phyloP scores from a whole-genome alignment of 257 asterid species.

The Solanum bulbocastanum region DNA sequence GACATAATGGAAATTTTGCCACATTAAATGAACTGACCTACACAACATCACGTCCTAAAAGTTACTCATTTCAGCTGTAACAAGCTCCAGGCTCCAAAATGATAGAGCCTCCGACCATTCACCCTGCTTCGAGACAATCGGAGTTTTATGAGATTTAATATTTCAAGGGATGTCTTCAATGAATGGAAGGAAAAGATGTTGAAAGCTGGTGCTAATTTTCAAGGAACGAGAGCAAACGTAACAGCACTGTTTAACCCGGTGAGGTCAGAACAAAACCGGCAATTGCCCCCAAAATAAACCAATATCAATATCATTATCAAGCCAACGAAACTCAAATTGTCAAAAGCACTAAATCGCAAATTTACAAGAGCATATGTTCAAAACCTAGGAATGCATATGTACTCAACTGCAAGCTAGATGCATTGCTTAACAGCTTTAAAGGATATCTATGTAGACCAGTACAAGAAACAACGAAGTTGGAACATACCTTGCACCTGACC shows the following conservation, averaged over 20 bases:
- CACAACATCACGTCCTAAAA: conserved; percentile 70
- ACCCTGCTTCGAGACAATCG: conserved; percentile 97
- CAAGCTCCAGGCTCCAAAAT: conserved; percentile 84
- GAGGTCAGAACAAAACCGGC: not conserved
- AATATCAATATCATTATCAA: conserved; percentile 18
- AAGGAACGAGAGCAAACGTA: conserved; percentile 18
- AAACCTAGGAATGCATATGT: not conserved
- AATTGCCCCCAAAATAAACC: conserved; percentile 16
- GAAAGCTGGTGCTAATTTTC: conserved; percentile 38
- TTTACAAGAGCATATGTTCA: conserved; percentile 1
- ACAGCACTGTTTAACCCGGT: conserved; percentile 21
- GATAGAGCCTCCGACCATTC: conserved; percentile 62
- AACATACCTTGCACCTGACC: conserved; percentile 60
- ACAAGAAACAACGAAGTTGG: not conserved
- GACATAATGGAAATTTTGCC: conserved; percentile 26
- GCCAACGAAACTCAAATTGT: conserved; percentile 22
- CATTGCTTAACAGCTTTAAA: not conserved
- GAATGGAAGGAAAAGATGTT: conserved; percentile 39
- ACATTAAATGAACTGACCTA: conserved; percentile 88
- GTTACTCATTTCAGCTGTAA: conserved; percentile 81
- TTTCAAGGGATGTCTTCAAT: conserved; percentile 14
- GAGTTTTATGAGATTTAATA: conserved; percentile 56
- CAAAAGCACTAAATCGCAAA: conserved; percentile 13
- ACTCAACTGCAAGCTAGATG: not conserved
- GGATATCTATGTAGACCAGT: conserved; percentile 4